Percentiles rank a stretch among this genome's conserved stretches.
Evolutionary conservation across 148 eudicot genomes (phyloP).

Genomic region (Heliamphora exappendiculata): DNA sequence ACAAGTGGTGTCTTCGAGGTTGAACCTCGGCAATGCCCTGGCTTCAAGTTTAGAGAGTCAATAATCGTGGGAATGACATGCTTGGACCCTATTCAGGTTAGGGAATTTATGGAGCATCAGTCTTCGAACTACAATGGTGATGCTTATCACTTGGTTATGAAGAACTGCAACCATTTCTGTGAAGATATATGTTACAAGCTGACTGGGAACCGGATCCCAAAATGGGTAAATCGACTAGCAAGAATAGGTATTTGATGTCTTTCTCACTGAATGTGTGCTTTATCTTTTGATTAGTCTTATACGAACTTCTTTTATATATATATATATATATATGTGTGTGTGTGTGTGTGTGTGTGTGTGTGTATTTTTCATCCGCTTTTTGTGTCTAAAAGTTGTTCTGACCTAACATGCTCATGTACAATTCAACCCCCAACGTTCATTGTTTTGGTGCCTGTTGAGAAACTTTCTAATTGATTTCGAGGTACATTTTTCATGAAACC

Average conservation of each 20-base stretch:
- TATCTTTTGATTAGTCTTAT: too few species aligned
- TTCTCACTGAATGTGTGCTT: too few species aligned
- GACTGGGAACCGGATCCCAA: slow-evolving; percentile 70
- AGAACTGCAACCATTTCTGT: slow-evolving; percentile 88
- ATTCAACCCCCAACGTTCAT: too few species aligned
- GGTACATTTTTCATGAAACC: not conserved
- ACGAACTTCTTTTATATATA: too few species aligned
- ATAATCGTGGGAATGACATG: slow-evolving; percentile 65
- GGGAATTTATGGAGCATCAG: slow-evolving; percentile 69
- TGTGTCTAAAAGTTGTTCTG: too few species aligned
- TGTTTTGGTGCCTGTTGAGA: too few species aligned
- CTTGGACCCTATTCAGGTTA: slow-evolving; percentile 45
- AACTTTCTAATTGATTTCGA: too few species aligned
- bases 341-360: too few species aligned
- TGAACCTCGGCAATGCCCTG: slow-evolving; percentile 88
- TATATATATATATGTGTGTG: too few species aligned
- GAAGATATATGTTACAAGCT: slow-evolving; percentile 65
- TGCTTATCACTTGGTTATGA: slow-evolving; percentile 60
- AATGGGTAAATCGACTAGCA: slow-evolving; percentile 93
- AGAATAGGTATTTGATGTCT: slow-evolving; percentile 47
- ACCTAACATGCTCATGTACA: too few species aligned
- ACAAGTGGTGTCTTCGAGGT: slow-evolving; percentile 87
- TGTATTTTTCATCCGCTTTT: too few species aligned
- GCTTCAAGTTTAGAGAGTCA: slow-evolving; percentile 76
- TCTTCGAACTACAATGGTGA: slow-evolving; percentile 60